Evolutionary conservation across 345 rosid species (phyloP).

Genomic region (Acer saccharum): DNA sequence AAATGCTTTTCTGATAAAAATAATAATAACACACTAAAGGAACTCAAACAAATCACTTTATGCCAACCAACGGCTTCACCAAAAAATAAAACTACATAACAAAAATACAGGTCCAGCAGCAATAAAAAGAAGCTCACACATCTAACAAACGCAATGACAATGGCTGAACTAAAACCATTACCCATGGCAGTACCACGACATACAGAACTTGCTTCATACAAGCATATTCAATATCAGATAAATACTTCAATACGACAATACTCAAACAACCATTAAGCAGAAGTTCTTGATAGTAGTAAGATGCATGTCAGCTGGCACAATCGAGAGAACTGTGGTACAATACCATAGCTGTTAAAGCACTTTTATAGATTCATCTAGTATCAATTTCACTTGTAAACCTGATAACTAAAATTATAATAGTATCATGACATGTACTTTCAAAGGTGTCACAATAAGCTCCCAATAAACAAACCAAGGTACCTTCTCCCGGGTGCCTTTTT

Average conservation of each 20-base stretch:
- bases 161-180: neutral
- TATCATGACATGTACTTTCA: conserved; percentile 26
- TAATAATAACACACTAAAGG: neutral
- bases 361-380: neutral
- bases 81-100: neutral
- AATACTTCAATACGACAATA: neutral
- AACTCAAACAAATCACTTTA: neutral
- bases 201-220: neutral
- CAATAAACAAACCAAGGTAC: conserved; percentile 87
- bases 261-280: neutral
- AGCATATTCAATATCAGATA: neutral
- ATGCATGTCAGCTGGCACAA: neutral
- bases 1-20: neutral
- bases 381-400: neutral
- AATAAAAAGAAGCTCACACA: neutral
- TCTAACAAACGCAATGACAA: neutral
- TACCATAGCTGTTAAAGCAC: neutral
- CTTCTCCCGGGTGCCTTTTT: conserved; percentile 92
- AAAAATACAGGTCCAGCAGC: neutral
- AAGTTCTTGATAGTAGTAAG: neutral
- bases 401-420: conserved; percentile 7
- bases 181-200: neutral
- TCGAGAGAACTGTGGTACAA: neutral
- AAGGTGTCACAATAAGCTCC: conserved; percentile 50
- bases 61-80: conserved; percentile 3